These are phyloP conservation scores for Alternaria consortialis DNA, from an alignment of 2,329 filamentous ascomycete species.

Conservation along the genomic window DNA sequence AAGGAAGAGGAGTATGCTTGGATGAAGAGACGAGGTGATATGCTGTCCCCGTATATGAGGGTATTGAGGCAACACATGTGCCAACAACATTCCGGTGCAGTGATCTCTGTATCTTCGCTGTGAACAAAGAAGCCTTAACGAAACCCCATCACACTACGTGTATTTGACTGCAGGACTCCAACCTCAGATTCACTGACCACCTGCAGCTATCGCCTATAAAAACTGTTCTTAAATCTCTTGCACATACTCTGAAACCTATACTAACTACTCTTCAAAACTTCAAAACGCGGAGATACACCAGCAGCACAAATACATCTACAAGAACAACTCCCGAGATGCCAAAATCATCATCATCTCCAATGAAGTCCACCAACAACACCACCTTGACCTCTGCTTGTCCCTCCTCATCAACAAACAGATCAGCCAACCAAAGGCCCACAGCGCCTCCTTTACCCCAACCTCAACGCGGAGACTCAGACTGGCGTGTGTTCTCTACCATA, in stretches of 20 bases:
- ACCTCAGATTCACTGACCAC: background rate
- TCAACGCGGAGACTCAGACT: too few species aligned
- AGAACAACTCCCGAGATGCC: background rate
- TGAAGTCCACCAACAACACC: background rate
- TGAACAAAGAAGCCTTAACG: background rate
- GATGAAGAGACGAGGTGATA: slow-evolving; percentile 57
- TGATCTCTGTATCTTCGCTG: background rate
- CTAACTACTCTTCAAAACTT: too few species aligned
- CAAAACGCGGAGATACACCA: background rate
- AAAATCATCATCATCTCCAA: background rate
- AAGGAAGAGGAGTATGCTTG: slow-evolving; percentile 96
- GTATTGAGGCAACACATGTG: background rate
- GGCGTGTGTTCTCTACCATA: too few species aligned
- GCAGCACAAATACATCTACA: background rate
- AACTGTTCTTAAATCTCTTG: background rate
- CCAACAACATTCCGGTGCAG: background rate
- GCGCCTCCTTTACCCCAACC: too few species aligned
- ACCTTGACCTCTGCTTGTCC: too few species aligned
- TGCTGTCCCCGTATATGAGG: background rate
- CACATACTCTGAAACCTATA: background rate
- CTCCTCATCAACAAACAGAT: too few species aligned
- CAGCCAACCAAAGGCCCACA: too few species aligned
- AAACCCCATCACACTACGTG: background rate
- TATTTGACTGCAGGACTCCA: background rate
- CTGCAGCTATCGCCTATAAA: background rate